Base-by-base conservation (phyloP, 2,329 filamentous ascomycete species). In the Fusarium beomiforme region DNA sequence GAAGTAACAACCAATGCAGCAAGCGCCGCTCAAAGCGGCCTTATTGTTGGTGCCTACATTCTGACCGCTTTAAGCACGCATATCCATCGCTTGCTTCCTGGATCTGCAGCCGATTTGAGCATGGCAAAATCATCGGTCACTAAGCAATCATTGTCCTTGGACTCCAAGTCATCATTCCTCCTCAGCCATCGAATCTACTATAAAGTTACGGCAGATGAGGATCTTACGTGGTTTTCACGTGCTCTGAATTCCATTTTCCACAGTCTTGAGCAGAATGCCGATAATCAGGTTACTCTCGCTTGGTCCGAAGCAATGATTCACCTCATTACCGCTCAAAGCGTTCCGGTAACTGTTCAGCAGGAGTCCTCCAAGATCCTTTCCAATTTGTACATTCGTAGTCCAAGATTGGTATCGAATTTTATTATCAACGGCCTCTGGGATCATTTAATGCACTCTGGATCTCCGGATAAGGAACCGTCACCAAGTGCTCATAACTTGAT, bases 251-350 rank as follows among this genome's bases (percentile, higher is more conserved):
- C 90, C 29, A 82, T 92, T 19, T 87, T 90, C 19, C 79, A 84
- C 19, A 83, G 85, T 21, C 79, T 94, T 6, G 81, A 83, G 16
- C 83, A 87, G 31, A 82, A 85, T 16, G 79, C 83, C 7, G 75
- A 79, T 10, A 82, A 83, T 17, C 82, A 87, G 13, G 83, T 88
- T n/a, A 86, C 86, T 67, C 81, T 88, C 57, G 89, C 91, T 19
- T 99, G 95, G 96, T 91, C 93, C 17, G 93, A 97, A 75, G 91
- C 92, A 4, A 88, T 95, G 64, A 90, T 98, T n/a, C 97, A 92
- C 78, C 83, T 93, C 19, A 88, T 95, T 47, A 90, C 90, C 47
- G 90, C 91, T 3, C 82, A 88, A 17, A 84, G 80, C 16, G 83
- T 93, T 23, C 85, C 91, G 16, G 85, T 90, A 5, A 84, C 84